phyloP scores from a whole-genome alignment of 2,329 filamentous ascomycete species.

The Pseudopyricularia cyperi region DNA sequence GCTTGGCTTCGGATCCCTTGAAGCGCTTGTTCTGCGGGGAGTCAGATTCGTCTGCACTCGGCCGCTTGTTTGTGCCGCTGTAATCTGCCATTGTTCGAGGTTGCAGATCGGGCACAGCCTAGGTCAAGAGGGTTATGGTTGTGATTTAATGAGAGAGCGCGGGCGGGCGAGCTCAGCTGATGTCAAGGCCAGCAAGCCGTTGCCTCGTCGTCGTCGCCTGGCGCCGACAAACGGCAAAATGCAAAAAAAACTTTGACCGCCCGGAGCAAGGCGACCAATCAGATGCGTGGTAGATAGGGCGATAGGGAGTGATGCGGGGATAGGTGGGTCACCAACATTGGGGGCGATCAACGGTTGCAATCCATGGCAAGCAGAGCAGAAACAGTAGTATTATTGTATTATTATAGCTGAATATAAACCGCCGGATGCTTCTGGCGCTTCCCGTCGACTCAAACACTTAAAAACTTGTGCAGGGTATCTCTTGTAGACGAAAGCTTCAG shows the following conservation, averaged over 20 bases:
- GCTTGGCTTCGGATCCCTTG: conserved; percentile 7
- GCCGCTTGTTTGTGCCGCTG: conserved; percentile 22
- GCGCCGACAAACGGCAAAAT: neutral
- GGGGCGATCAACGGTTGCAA: neutral
- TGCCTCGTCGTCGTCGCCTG: neutral
- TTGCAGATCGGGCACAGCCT: neutral
- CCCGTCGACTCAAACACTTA: too few species aligned
- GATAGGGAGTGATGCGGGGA: neutral
- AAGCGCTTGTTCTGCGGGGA: conserved; percentile 17
- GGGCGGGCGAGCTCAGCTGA: neutral
- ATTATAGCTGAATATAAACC: too few species aligned
- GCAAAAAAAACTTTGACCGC: conserved; percentile 4
- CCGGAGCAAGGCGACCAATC: conserved; percentile 1
- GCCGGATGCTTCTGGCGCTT: too few species aligned
- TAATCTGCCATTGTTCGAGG: conserved; percentile 18
- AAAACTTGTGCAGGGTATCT: too few species aligned
- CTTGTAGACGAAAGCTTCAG: too few species aligned
- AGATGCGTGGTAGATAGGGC: neutral
- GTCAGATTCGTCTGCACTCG: conserved; percentile 29
- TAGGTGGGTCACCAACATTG: neutral
- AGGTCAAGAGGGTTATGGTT: neutral
- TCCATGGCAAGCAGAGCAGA: too few species aligned
- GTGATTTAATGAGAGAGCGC: too few species aligned
- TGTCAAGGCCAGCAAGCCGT: neutral
- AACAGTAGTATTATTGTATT: too few species aligned